A percentile compares a stretch with the other conserved stretches of the same genome.
These are phyloP conservation scores for Aureobasidium melanogenum DNA, from an alignment of 2,329 filamentous ascomycete species.

Conservation along the genomic window DNA sequence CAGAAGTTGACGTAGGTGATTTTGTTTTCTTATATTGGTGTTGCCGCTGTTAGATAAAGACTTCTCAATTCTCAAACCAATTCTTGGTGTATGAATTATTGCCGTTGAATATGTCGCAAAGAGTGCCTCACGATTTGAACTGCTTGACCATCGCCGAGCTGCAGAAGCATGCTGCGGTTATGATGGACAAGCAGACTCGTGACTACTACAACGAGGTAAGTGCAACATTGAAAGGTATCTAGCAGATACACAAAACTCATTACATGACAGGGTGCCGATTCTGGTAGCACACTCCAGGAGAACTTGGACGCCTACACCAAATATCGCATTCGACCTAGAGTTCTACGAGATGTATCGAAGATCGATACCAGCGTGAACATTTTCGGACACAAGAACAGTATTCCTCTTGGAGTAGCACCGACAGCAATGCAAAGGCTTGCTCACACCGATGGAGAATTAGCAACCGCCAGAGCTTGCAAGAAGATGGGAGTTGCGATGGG, in stretches of 20 bases:
- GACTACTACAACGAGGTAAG: slow-evolving; percentile 30
- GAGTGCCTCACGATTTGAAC: slow-evolving; percentile 26
- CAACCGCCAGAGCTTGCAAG: slow-evolving; percentile 40
- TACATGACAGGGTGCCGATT: slow-evolving; percentile 22
- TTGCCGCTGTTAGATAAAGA: not conserved
- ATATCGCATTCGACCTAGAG: slow-evolving; percentile 33
- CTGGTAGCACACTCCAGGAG: slow-evolving; percentile 33
- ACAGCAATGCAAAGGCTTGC: slow-evolving; percentile 46
- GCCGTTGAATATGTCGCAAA: not conserved
- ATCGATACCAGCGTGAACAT: slow-evolving; percentile 36
- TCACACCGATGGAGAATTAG: slow-evolving; percentile 44
- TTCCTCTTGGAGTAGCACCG: slow-evolving; percentile 47
- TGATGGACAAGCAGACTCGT: slow-evolving; percentile 32
- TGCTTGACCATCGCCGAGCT: slow-evolving; percentile 36
- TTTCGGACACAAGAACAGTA: slow-evolving; percentile 35
- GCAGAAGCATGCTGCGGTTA: slow-evolving; percentile 27
- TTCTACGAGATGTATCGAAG: slow-evolving; percentile 31
- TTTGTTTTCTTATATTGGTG: not conserved
- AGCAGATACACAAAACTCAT: not conserved
- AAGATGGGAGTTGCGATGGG: slow-evolving; percentile 39
- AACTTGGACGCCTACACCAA: slow-evolving; percentile 45
- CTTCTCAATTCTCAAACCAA: not conserved
- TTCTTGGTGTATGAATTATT: not conserved
- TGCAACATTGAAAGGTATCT: too few species aligned
- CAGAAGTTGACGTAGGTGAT: slow-evolving; percentile 3